Conservation (phyloP, 352 stramenopile species). For the Phytophthora citricola region DNA sequence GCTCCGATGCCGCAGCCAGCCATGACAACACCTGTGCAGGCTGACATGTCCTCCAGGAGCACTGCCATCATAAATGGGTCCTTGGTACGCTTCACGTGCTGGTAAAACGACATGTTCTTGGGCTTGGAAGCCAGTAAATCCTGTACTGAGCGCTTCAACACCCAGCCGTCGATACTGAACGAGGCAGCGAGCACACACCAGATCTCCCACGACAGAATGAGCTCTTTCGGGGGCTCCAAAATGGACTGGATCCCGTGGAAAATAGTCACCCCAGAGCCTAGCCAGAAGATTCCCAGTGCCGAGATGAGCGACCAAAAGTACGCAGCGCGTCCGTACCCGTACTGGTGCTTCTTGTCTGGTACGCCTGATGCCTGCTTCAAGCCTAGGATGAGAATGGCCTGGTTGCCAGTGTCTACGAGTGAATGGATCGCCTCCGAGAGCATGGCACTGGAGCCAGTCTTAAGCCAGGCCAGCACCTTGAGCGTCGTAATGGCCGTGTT, state of each 20-base stretch:
- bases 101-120: constrained; percentile 66
- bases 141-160: constrained; percentile 92
- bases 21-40: constrained; percentile 97
- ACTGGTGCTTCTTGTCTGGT: constrained; percentile 96
- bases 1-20: constrained; percentile 94
- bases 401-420: constrained; percentile 97
- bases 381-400: constrained; percentile 91
- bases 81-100: constrained; percentile 81
- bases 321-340: constrained; percentile 96
- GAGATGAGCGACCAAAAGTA: constrained; percentile 99
- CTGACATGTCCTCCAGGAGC: constrained; percentile 96
- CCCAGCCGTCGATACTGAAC: constrained; percentile 96
- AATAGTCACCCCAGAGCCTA: constrained; percentile 95
- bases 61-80: constrained; percentile 98
- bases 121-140: constrained; percentile 87
- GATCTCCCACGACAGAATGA: constrained; percentile 89
- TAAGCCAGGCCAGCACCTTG: constrained; percentile 76
- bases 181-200: constrained; percentile 95
- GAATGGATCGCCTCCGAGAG: constrained; percentile 98
- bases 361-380: constrained; percentile 84
- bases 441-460: constrained; percentile 96
- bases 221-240: constrained; percentile 68
- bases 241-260: constrained; percentile 92
- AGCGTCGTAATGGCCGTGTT: constrained; percentile 95
- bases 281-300: constrained; percentile 98